These are phyloP conservation scores for Arabidopsis hybrid DNA, from an alignment of 441 rosid genomes.

Conservation along the genomic window DNA sequence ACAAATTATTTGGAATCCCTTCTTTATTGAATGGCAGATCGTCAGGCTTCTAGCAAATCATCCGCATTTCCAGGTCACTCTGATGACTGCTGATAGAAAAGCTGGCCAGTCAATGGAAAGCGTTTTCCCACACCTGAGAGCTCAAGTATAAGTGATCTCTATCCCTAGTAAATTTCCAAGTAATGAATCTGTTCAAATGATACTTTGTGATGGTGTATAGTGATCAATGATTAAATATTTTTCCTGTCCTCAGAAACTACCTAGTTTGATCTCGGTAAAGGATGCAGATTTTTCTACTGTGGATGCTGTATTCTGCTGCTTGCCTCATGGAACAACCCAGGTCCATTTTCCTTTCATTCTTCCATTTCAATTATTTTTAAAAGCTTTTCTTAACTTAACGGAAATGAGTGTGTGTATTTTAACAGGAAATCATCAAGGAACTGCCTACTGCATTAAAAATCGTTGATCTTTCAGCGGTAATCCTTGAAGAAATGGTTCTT, in stretches of 20 bases:
- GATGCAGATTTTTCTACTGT: constrained; percentile 86
- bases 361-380: background rate
- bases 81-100: constrained; percentile 98
- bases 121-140: constrained; percentile 80
- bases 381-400: background rate
- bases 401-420: constrained; percentile 7
- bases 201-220: background rate
- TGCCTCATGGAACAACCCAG: constrained; percentile 98
- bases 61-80: constrained; percentile 70
- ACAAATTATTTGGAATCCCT: background rate
- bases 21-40: constrained; percentile 56
- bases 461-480: constrained; percentile 96
- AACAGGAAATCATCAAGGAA: constrained; percentile 84
- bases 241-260: constrained; percentile 67
- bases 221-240: background rate
- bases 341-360: constrained; percentile 47
- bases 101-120: constrained; percentile 92
- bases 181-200: background rate
- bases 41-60: constrained; percentile 83
- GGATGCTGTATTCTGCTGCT: constrained; percentile 95
- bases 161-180: background rate
- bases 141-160: constrained; percentile 61
- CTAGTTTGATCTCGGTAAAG: constrained; percentile 69
- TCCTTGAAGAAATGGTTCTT: constrained; percentile 31
- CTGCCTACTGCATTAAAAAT: constrained; percentile 74